Evolutionary conservation across 2,329 filamentous ascomycete genomes (phyloP).

Genomic region (Verticillium albo-atrum): DNA sequence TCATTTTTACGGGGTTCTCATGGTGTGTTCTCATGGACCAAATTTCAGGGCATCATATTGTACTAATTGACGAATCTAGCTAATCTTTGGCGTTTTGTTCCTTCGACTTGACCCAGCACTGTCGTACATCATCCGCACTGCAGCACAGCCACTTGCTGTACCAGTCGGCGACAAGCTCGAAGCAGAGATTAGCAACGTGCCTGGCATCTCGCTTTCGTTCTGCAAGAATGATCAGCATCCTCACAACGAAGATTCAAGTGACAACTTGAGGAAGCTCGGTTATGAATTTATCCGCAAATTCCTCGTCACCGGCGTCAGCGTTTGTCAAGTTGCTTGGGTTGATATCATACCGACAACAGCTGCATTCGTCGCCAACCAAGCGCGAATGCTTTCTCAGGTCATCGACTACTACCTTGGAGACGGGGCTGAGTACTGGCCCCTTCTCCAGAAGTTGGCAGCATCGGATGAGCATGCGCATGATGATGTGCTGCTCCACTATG

Average conservation of each 20-base stretch:
- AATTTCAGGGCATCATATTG: background rate
- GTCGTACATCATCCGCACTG: background rate
- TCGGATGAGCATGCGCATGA: background rate
- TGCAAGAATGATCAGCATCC: background rate
- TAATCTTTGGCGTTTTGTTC: background rate
- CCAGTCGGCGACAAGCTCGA: background rate
- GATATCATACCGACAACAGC: conserved; percentile 53
- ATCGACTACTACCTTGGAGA: background rate
- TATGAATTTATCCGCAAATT: background rate
- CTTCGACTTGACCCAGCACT: background rate
- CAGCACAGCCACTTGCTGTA: background rate
- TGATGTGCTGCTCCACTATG: background rate
- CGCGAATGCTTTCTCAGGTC: conserved; percentile 28
- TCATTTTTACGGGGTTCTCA: background rate
- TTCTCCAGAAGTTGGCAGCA: background rate
- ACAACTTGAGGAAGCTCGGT: background rate
- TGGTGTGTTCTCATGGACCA: background rate
- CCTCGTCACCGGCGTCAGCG: background rate
- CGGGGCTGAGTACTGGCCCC: background rate
- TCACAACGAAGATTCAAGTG: background rate
- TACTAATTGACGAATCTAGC: background rate
- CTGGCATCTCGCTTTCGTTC: background rate
- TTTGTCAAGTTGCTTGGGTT: conserved; percentile 24
- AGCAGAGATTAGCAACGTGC: background rate
- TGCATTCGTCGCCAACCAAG: conserved; percentile 54